phyloP scores from a whole-genome alignment of 2,329 filamentous ascomycete genomes.

The Neurospora sp. region DNA sequence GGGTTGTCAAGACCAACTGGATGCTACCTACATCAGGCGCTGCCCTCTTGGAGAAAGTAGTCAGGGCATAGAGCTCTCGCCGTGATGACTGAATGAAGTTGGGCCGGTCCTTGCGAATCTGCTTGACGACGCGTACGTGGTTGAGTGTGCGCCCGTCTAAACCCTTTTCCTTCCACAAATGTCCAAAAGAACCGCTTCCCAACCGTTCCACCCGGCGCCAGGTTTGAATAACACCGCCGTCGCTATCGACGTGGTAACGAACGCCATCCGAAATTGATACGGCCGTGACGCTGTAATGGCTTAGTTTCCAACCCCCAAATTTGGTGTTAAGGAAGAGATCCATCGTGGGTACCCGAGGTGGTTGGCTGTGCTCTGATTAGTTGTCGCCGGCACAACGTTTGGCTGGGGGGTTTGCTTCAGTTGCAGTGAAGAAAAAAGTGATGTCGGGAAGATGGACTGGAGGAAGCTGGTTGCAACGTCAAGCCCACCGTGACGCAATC shows the following conservation, averaged over 20 bases:
- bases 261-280: neutral
- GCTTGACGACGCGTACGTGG: neutral
- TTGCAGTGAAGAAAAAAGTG: too few species aligned
- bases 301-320: neutral
- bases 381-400: neutral
- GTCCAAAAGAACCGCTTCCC: neutral
- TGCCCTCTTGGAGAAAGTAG: neutral
- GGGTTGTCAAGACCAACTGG: neutral
- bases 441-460: too few species aligned
- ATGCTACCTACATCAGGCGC: neutral
- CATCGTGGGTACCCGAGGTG: neutral
- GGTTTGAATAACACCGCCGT: neutral
- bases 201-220: neutral
- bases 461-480: too few species aligned
- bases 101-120: neutral
- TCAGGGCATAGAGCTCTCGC: neutral
- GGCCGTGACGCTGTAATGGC: too few species aligned
- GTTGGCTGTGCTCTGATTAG: neutral
- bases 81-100: neutral
- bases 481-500: too few species aligned
- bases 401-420: too few species aligned
- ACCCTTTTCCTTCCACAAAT: neutral
- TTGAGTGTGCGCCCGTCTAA: neutral
- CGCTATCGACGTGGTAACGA: accelerated
- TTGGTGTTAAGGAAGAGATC: neutral